These are phyloP conservation scores for Chenopodium suecicum DNA, from an alignment of 148 eudicot genomes.

Conservation along the genomic window DNA sequence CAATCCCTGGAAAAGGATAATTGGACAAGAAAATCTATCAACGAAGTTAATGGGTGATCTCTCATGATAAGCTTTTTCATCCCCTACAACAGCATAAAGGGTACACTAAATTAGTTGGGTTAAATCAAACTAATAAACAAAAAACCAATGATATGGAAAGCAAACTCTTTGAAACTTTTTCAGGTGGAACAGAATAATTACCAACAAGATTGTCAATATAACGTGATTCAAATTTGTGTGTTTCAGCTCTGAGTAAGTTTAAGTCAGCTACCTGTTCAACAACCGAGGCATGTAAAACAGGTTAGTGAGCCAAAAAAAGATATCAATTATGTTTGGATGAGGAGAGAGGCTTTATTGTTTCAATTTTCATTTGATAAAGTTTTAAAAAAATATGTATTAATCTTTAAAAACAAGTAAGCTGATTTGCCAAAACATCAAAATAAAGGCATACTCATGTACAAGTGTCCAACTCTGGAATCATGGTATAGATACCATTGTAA, in stretches of 20 bases:
- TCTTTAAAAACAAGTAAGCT: too few relatives aligned
- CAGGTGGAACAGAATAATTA: constrained; percentile 27
- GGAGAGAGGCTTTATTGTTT: not conserved
- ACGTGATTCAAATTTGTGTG: constrained; percentile 85
- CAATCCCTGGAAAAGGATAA: constrained; percentile 84
- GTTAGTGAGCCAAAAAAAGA: not conserved
- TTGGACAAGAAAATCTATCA: constrained; percentile 82
- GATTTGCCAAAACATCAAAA: not conserved
- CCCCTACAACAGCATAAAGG: constrained; percentile 46
- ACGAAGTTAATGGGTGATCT: constrained; percentile 84
- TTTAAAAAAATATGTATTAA: too few relatives aligned
- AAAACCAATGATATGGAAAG: not conserved
- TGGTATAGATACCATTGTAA: not conserved
- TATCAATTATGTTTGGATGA: not conserved
- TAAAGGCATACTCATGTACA: not conserved
- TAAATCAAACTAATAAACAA: not conserved
- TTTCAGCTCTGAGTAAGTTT: constrained; percentile 64
- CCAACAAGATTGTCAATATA: constrained; percentile 79
- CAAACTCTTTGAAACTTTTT: constrained; percentile 7
- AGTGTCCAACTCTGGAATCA: not conserved
- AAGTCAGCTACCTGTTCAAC: constrained; percentile 67
- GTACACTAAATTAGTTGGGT: not conserved
- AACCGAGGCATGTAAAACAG: constrained; percentile 6
- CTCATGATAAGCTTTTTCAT: constrained; percentile 59
- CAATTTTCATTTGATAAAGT: too few relatives aligned